Conservation (phyloP, 2,329 filamentous ascomycete species). For the Colletotrichum sp. region DNA sequence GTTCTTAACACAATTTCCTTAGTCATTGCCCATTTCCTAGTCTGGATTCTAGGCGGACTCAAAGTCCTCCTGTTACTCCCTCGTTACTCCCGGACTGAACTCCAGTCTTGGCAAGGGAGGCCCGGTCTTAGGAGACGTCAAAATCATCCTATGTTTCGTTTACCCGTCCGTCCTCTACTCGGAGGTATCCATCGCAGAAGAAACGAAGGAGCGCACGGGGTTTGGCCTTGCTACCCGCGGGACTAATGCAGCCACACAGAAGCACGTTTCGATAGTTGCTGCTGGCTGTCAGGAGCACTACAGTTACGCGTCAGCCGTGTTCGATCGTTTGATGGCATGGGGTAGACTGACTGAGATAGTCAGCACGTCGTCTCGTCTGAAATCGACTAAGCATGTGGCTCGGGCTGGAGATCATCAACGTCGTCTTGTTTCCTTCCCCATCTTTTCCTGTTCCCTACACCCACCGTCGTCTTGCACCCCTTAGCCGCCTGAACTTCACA, state of each 20-base stretch:
- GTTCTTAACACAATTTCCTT: background rate
- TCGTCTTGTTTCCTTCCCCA: background rate
- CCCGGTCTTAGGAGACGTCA: background rate
- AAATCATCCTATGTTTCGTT: background rate
- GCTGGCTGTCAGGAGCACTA: background rate
- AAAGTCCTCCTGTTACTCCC: background rate
- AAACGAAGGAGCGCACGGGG: background rate
- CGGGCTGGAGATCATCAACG: background rate
- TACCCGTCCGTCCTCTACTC: background rate
- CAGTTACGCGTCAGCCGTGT: background rate
- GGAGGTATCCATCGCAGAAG: background rate
- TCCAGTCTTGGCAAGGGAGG: background rate
- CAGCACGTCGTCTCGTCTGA: background rate
- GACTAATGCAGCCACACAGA: constrained; percentile 8
- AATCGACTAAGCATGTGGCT: background rate
- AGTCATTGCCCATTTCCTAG: background rate
- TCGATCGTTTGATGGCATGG: background rate
- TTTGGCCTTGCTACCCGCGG: background rate
- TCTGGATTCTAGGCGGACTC: background rate
- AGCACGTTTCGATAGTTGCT: constrained; percentile 7
- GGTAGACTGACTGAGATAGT: background rate
- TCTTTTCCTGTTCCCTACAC: background rate
- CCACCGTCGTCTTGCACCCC: background rate
- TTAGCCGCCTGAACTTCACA: constrained; percentile 6
- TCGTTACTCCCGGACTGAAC: background rate